Conservation (phyloP, 2,329 filamentous ascomycete genomes). For the Fusarium gaditjirri region DNA sequence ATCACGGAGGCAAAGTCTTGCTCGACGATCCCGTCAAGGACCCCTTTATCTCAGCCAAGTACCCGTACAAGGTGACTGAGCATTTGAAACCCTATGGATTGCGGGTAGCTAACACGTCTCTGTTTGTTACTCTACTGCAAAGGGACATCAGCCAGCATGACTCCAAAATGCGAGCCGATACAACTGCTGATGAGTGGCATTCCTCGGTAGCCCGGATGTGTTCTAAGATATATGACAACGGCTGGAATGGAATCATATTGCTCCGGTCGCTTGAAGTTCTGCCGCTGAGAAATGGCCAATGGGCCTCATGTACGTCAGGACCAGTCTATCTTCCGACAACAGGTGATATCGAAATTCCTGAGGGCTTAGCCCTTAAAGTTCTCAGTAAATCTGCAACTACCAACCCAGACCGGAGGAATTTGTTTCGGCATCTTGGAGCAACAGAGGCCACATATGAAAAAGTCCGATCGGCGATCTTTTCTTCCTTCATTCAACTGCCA, state of each 20-base stretch:
- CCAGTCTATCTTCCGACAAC: constrained; percentile 17
- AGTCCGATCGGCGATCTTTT: constrained; percentile 1
- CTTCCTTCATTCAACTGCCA: rapidly evolving
- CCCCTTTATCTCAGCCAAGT: constrained; percentile 15
- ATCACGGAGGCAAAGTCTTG: constrained; percentile 3
- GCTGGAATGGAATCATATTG: rapidly evolving
- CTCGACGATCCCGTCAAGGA: constrained; percentile 13
- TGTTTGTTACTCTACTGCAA: not conserved
- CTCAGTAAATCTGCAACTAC: not conserved
- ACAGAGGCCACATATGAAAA: not conserved
- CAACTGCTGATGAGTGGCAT: constrained; percentile 25
- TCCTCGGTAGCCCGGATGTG: not conserved
- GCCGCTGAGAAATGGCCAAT: constrained; percentile 5
- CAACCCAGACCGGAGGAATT: not conserved
- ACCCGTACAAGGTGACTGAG: not conserved
- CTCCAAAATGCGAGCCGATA: not conserved
- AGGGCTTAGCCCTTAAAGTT: not conserved
- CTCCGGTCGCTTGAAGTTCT: not conserved
- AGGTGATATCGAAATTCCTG: not conserved
- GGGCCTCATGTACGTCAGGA: not conserved
- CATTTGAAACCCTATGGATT: constrained; percentile 13
- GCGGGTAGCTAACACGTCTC: rapidly evolving
- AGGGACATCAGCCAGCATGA: not conserved
- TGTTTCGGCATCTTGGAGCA: constrained; percentile 19
- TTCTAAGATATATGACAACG: not conserved